Base-by-base conservation (phyloP, 306 rosid species). In the Castanea mollissima region DNA sequence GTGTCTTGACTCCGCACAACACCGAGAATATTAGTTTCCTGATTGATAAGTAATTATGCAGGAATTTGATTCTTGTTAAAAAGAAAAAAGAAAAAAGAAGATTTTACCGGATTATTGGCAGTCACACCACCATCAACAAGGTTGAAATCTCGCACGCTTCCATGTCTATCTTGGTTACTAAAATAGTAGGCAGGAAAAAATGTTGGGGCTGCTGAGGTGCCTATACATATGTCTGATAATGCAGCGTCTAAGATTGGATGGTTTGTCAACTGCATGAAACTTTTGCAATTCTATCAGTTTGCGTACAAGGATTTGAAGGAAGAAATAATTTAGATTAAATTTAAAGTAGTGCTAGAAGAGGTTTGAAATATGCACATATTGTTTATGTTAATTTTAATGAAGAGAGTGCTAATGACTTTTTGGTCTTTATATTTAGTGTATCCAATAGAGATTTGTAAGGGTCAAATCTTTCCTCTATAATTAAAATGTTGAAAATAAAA, bases 51-150 rank as follows among this genome's bases (percentile, higher is more conserved):
- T 34, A 19, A 14, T 9, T 59, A 8, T 23, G 23, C 31, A 59
- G 27, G 65, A 58, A 23, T 59, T n/a, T 10, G 38, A 62, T 16
- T 34, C 9, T 8, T 16, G 21, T 34, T 0, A 34, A 46, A 10
- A 35, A 5, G 5, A 35, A 35, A 41, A 2, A 46, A 67, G 1
- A 23, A 23, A 21, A 21, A 25, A 25, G 1, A 25, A 19, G 13
- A 32, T 16, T 2, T 62, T 75, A 86, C 86, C 71, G 81, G 85
- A 71, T 85, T 82, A 76, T 63, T 81, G 4, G 76, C 86, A 31
- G 86, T 83, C 12, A 85, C 1, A 13, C 86, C 83, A 57, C 88
- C 88, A 51, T 85, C 88, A 5, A 85, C 2, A 55, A 85, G 81
- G 35, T 85, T 78, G 51, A 85, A 81, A 10, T 75, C 76, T 6